These are phyloP conservation scores for Gaeumannomyces sp. DNA, from an alignment of 2,329 filamentous ascomycete species.

Conservation along the genomic window DNA sequence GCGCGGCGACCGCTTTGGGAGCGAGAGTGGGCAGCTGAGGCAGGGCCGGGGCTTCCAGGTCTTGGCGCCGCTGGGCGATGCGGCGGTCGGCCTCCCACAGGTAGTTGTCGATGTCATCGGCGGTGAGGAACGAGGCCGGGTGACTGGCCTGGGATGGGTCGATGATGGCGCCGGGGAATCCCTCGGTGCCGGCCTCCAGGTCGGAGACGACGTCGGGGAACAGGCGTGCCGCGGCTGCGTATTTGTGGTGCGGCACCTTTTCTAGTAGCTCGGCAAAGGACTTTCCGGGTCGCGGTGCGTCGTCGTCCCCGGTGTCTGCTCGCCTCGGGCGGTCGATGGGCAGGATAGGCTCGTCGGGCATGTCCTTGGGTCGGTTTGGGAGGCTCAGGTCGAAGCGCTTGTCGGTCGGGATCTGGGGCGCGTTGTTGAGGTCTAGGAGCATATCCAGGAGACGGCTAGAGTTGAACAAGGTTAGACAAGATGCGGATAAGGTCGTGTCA, in stretches of 20 bases:
- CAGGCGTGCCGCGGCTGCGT: slow-evolving; percentile 51
- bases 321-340: slow-evolving; percentile 60
- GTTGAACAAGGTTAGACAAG: slow-evolving; percentile 3
- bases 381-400: slow-evolving; percentile 67
- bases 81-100: slow-evolving; percentile 56
- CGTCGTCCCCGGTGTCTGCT: slow-evolving; percentile 60
- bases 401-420: slow-evolving; percentile 66
- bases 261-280: slow-evolving; percentile 43
- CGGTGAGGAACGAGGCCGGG: slow-evolving; percentile 60
- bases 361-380: slow-evolving; percentile 20
- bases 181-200: slow-evolving; percentile 34
- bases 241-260: slow-evolving; percentile 46
- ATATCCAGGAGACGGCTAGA: slow-evolving; percentile 79
- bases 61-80: slow-evolving; percentile 36
- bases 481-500: slow-evolving; percentile 9
- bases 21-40: slow-evolving; percentile 43
- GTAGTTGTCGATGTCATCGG: slow-evolving; percentile 69
- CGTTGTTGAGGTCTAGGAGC: slow-evolving; percentile 83
- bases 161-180: slow-evolving; percentile 22
- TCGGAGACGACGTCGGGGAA: slow-evolving; percentile 52
- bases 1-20: slow-evolving; percentile 35
- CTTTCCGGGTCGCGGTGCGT: slow-evolving; percentile 46
- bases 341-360: slow-evolving; percentile 43
- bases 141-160: slow-evolving; percentile 38
- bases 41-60: slow-evolving; percentile 20